Percentiles rank a stretch among this genome's conserved stretches.
Conservation (phyloP, 2,329 filamentous ascomycete genomes). For the Thielaviopsis cerberus region DNA sequence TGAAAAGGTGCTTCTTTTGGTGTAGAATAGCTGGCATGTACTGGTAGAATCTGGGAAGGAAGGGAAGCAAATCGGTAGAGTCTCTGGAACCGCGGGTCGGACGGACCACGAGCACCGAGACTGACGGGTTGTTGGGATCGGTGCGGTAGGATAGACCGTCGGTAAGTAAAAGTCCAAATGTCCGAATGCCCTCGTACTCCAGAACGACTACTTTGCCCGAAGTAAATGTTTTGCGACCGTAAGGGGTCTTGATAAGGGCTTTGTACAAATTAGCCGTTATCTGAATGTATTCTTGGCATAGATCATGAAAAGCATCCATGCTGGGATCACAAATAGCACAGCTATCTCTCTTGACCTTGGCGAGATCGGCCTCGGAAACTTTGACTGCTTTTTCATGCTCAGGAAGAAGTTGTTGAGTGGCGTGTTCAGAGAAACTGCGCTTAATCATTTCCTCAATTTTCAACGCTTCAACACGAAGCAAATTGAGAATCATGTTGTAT, state of each 20-base stretch:
- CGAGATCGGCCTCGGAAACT: slow-evolving; percentile 75
- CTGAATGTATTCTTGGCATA: slow-evolving; percentile 60
- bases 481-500: slow-evolving; percentile 98
- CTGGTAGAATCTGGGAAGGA: slow-evolving; percentile 50
- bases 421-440: slow-evolving; percentile 94
- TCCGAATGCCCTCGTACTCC: slow-evolving; percentile 65
- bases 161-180: slow-evolving; percentile 59
- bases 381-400: slow-evolving; percentile 93
- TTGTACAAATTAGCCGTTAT: slow-evolving; percentile 68
- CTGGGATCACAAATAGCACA: slow-evolving; percentile 68
- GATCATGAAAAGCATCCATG: slow-evolving; percentile 63
- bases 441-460: slow-evolving; percentile 99
- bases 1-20: slow-evolving; percentile 45
- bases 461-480: slow-evolving; percentile 82
- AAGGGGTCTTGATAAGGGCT: slow-evolving; percentile 56
- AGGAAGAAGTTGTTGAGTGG: slow-evolving; percentile 79
- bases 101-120: slow-evolving; percentile 65
- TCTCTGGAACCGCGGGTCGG: slow-evolving; percentile 50
- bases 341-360: slow-evolving; percentile 69
- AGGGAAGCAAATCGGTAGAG: slow-evolving; percentile 73
- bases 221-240: slow-evolving; percentile 63
- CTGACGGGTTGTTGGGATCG: slow-evolving; percentile 38
- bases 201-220: slow-evolving; percentile 66
- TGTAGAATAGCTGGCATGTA: slow-evolving; percentile 51
- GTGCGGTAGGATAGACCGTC: slow-evolving; percentile 52